Percentiles rank a stretch among this genome's conserved stretches.
Evolutionary conservation across 176 grass and related monocot genomes (phyloP).

Genomic region (Triticum urartu): DNA sequence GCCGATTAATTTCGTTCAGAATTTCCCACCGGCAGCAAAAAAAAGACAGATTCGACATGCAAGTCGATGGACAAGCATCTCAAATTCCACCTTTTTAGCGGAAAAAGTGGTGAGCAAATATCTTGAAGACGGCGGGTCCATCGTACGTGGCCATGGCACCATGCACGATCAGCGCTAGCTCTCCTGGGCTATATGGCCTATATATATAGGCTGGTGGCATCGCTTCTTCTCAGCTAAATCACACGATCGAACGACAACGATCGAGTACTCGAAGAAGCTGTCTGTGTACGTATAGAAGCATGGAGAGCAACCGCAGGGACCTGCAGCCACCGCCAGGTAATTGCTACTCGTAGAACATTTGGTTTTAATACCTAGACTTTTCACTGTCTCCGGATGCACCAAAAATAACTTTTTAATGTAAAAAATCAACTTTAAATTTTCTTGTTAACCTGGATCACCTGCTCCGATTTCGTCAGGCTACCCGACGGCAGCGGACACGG

Average conservation of each 20-base stretch:
- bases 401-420: neutral
- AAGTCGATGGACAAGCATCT: neutral
- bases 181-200: neutral
- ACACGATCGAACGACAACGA: neutral
- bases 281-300: neutral
- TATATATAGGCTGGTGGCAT: neutral
- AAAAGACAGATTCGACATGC: neutral
- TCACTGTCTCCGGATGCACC: no score
- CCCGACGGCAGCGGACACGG: neutral
- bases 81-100: neutral
- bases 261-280: neutral
- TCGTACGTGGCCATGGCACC: neutral
- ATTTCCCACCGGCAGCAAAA: neutral
- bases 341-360: neutral
- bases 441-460: neutral
- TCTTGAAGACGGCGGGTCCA: neutral
- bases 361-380: no score
- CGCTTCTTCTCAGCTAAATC: neutral
- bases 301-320: constrained; percentile 24
- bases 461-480: constrained; percentile 7
- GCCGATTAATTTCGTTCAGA: neutral
- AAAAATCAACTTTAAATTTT: neutral
- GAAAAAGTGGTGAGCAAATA: neutral
- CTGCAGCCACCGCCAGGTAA: constrained; percentile 30
- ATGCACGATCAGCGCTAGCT: neutral